Evolutionary conservation across 2,329 filamentous ascomycete genomes (phyloP).

Genomic region (Triangularia setosa): DNA sequence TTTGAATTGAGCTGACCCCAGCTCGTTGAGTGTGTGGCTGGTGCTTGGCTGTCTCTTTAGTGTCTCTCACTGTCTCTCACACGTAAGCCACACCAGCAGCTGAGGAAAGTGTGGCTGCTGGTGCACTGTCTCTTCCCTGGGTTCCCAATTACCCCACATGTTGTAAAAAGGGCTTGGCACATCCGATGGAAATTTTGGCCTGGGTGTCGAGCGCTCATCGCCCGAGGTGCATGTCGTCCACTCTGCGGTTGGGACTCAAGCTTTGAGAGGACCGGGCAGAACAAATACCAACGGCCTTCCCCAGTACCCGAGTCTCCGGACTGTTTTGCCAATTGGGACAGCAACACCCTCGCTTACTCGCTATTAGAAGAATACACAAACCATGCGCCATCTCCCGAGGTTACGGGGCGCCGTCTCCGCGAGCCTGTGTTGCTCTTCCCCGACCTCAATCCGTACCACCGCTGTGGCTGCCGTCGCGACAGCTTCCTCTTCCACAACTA

Average conservation of each 20-base stretch:
- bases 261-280: background rate
- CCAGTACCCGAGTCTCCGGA: background rate
- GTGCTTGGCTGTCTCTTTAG: background rate
- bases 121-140: background rate
- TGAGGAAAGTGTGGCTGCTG: constrained; percentile 15
- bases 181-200: constrained; percentile 23
- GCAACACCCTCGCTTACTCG: background rate
- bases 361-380: background rate
- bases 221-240: constrained; percentile 8
- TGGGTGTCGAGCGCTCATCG: constrained; percentile 13
- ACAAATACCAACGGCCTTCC: background rate
- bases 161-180: background rate
- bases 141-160: background rate
- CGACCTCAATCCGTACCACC: constrained; percentile 17
- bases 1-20: constrained; percentile 15
- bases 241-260: background rate
- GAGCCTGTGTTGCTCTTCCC: constrained; percentile 16
- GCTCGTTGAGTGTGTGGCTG: background rate
- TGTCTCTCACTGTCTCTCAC: background rate
- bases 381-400: constrained; percentile 26
- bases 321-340: background rate
- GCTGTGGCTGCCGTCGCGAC: constrained; percentile 7
- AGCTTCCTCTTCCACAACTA: background rate
- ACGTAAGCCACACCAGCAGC: constrained; percentile 8
- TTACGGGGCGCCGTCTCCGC: constrained; percentile 21